phyloP scores from a whole-genome alignment of 192 early-diverging fungal species.

The Coemansia sp. region DNA sequence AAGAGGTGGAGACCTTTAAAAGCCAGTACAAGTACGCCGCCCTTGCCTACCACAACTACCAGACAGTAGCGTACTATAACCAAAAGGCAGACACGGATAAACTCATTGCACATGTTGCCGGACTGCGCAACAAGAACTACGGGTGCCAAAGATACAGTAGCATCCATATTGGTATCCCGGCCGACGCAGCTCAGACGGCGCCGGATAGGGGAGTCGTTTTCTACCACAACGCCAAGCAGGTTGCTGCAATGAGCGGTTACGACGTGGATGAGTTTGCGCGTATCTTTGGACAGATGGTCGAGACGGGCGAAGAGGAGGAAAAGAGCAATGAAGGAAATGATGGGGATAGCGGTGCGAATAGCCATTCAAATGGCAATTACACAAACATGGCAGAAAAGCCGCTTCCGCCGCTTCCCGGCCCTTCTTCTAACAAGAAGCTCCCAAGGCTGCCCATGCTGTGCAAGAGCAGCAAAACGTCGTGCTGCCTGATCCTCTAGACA shows the following conservation, averaged over 20 bases:
- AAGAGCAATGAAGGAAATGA: not conserved
- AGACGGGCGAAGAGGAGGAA: not conserved
- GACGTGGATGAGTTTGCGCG: slow-evolving; percentile 8
- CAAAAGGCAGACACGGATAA: slow-evolving; percentile 6
- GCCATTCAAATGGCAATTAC: not conserved
- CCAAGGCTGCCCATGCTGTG: not conserved
- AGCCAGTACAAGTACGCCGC: slow-evolving; percentile 4
- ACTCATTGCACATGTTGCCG: not conserved
- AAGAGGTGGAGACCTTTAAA: not conserved
- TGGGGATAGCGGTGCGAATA: too few species aligned
- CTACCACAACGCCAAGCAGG: not conserved
- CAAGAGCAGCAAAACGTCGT: not conserved
- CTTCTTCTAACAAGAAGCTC: not conserved
- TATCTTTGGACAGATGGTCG: not conserved
- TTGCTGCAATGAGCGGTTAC: slow-evolving; percentile 6
- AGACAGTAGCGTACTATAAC: slow-evolving; percentile 3
- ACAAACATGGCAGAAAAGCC: not conserved
- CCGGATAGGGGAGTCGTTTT: slow-evolving; percentile 5
- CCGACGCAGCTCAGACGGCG: not conserved
- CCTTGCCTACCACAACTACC: slow-evolving; percentile 6
- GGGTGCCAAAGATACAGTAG: not conserved
- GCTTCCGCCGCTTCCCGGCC: not conserved
- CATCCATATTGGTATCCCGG: not conserved
- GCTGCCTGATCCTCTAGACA: slow-evolving; percentile 1
- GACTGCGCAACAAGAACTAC: slow-evolving; percentile 1